Evolutionary conservation across 106 monocot species (phyloP).

Genomic region (Amphibolis antarctica): DNA sequence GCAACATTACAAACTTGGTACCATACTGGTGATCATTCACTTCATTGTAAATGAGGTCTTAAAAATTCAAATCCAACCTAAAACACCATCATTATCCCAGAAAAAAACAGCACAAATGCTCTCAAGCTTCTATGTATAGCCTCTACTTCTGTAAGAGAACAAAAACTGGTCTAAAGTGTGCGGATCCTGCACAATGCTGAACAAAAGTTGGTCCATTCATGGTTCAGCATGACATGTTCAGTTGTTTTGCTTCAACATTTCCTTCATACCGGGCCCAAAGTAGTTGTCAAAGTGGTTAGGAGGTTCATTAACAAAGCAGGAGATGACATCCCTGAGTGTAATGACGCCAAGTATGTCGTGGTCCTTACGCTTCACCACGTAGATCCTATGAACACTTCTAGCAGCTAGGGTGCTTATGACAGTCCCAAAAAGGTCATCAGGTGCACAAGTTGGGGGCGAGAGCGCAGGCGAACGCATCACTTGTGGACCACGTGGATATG

Average conservation of each 20-base stretch:
- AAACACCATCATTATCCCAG: too few species aligned
- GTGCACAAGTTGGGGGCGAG: conserved; percentile 42
- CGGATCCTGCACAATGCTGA: too few species aligned
- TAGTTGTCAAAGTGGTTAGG: conserved; percentile 52
- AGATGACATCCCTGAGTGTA: conserved; percentile 85
- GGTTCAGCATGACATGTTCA: neutral
- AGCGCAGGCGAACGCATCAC: neutral
- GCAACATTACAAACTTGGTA: too few species aligned
- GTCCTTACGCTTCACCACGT: conserved; percentile 53
- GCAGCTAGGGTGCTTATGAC: conserved; percentile 67
- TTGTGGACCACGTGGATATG: conserved; percentile 11
- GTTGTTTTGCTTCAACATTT: conserved; percentile 12
- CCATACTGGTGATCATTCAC: too few species aligned
- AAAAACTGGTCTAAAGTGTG: too few species aligned
- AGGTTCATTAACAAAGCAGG: conserved; percentile 83
- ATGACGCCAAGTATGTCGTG: conserved; percentile 55
- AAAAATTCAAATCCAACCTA: too few species aligned
- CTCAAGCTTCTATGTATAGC: too few species aligned
- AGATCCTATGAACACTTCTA: conserved; percentile 49
- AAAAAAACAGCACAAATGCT: too few species aligned
- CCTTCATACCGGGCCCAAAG: conserved; percentile 31
- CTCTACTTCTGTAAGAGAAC: too few species aligned
- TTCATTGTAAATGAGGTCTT: too few species aligned
- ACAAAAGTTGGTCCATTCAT: too few species aligned
- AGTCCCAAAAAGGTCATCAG: conserved; percentile 41